Evolutionary conservation across 345 rosid species (phyloP).

Genomic region (Aquilaria yunnanensis): DNA sequence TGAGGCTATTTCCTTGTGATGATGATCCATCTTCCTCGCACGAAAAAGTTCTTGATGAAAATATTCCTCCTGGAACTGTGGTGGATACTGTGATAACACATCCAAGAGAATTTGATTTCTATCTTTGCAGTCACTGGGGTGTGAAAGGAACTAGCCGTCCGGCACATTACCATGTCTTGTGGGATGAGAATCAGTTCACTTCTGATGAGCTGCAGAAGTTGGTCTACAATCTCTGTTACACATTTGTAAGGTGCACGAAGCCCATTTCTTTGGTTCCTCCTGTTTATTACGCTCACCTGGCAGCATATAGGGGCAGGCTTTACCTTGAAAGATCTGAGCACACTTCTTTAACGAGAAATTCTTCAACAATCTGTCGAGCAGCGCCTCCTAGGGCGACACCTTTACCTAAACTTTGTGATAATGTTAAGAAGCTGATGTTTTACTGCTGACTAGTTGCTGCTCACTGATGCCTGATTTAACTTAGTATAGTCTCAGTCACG

Average conservation of each 20-base stretch:
- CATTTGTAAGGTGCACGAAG: conserved; percentile 90
- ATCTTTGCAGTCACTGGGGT: conserved; percentile 89
- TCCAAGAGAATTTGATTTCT: conserved; percentile 90
- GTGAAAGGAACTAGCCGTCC: conserved; percentile 95
- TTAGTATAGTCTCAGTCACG: too few relatives aligned
- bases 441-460: conserved; percentile 50
- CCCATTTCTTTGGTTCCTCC: conserved; percentile 96
- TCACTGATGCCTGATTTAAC: neutral
- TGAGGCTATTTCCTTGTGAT: conserved; percentile 65
- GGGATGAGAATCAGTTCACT: conserved; percentile 88
- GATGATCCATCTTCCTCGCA: conserved; percentile 23
- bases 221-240: conserved; percentile 79
- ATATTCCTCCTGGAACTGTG: conserved; percentile 85
- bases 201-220: conserved; percentile 90
- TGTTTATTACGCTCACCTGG: conserved; percentile 90
- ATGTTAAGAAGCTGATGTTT: conserved; percentile 86
- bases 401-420: conserved; percentile 74
- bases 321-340: conserved; percentile 76
- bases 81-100: conserved; percentile 91
- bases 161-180: conserved; percentile 75
- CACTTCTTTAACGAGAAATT: conserved; percentile 25
- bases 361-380: conserved; percentile 46
- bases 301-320: conserved; percentile 89
- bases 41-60: conserved; percentile 39
- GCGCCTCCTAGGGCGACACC: conserved; percentile 82